Conservation (phyloP, 768 basidiomycete species). For the Hemileccinum rubropunctum region DNA sequence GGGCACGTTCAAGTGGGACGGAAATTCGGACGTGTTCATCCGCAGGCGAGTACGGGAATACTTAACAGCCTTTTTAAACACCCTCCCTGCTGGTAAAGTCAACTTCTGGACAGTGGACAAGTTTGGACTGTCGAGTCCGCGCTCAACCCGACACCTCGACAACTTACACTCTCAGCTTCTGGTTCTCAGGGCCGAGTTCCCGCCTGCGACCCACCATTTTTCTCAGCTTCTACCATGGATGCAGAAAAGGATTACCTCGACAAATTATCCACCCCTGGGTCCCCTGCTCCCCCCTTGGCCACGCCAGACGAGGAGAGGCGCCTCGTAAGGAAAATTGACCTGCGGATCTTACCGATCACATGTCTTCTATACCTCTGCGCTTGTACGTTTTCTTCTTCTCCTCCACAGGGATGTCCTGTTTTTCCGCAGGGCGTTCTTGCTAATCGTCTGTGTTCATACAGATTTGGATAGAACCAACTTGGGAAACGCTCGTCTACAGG, state of each 20-base stretch:
- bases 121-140: too few species aligned
- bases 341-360: constrained; percentile 45
- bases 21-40: too few species aligned
- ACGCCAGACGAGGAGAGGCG: constrained; percentile 34
- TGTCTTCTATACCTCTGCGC: constrained; percentile 75
- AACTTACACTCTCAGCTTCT: too few species aligned
- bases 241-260: constrained; percentile 14
- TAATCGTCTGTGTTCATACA: constrained; percentile 6
- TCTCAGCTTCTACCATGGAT: constrained; percentile 11
- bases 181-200: too few species aligned
- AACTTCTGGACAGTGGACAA: too few species aligned
- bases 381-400: constrained; percentile 43
- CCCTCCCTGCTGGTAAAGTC: too few species aligned
- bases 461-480: constrained; percentile 73
- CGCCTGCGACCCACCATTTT: too few species aligned
- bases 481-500: constrained; percentile 76
- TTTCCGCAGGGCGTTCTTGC: background rate
- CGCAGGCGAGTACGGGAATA: too few species aligned
- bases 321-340: constrained; percentile 38
- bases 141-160: too few species aligned
- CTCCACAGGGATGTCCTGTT: background rate
- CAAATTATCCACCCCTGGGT: background rate
- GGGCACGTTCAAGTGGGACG: too few species aligned
- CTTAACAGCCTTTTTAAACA: too few species aligned
- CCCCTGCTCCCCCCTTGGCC: constrained; percentile 14